Evolutionary conservation across 2,329 filamentous ascomycete species (phyloP).

Genomic region (Chaetomium olivaceum): DNA sequence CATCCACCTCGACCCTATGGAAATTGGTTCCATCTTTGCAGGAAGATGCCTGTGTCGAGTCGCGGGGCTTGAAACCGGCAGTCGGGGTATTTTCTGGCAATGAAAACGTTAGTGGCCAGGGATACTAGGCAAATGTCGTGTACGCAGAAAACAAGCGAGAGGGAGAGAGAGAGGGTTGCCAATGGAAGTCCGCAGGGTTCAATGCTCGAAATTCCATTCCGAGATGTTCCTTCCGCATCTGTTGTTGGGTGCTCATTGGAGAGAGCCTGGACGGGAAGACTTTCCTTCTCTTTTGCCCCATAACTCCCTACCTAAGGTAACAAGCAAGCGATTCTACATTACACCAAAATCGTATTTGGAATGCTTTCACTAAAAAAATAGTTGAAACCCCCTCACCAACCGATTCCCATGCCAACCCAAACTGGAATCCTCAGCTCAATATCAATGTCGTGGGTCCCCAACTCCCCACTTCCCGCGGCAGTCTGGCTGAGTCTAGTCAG

Average conservation of each 20-base stretch:
- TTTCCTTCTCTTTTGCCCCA: not conserved
- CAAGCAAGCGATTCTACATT: not conserved
- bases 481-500: too few species aligned
- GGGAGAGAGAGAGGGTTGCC: too few species aligned
- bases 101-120: not conserved
- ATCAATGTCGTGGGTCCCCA: not conserved
- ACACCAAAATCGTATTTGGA: not conserved
- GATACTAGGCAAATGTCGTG: too few species aligned
- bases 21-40: conserved; percentile 20
- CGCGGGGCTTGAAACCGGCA: not conserved
- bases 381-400: not conserved
- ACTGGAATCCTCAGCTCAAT: not conserved
- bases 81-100: not conserved
- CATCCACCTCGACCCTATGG: conserved; percentile 25
- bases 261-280: not conserved
- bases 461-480: not conserved
- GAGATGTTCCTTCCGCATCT: not conserved
- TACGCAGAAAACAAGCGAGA: too few species aligned
- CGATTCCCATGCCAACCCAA: not conserved
- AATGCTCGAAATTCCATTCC: not conserved
- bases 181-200: too few species aligned
- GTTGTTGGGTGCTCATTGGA: not conserved
- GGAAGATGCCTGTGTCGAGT: not conserved
- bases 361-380: not conserved
- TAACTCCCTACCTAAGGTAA: not conserved